These are phyloP conservation scores for Cyclotella sp. DNA, from an alignment of 108 stramenopile genomes.

Conservation along the genomic window DNA sequence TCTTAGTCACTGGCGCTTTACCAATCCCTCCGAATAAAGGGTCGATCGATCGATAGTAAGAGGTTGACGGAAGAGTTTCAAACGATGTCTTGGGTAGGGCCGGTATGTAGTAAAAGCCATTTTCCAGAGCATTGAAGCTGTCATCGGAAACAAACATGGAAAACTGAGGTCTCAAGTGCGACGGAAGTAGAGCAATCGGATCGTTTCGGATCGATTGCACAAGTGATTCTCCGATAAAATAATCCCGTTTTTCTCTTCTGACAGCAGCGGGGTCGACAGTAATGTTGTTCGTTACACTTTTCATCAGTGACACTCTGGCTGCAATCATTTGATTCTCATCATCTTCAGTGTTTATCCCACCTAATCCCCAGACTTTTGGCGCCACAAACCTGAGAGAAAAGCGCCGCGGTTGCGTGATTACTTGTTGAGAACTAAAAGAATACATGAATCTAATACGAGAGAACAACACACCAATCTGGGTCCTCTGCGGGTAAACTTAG, in stretches of 20 bases:
- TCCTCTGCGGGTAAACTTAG: conserved; percentile 62
- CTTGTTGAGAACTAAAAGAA: no score
- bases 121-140: conserved; percentile 27
- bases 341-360: conserved; percentile 30
- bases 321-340: conserved; percentile 46
- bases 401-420: no score
- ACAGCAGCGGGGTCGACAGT: conserved; percentile 35
- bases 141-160: conserved; percentile 26
- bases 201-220: conserved; percentile 58
- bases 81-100: conserved; percentile 48
- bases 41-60: conserved; percentile 74
- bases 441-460: background rate
- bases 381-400: no score
- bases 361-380: no score
- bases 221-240: conserved; percentile 27
- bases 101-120: conserved; percentile 60
- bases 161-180: conserved; percentile 59
- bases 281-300: conserved; percentile 15
- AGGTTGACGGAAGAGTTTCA: conserved; percentile 41
- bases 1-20: conserved; percentile 74
- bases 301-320: conserved; percentile 55
- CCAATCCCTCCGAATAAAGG: conserved; percentile 87
- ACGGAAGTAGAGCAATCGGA: conserved; percentile 70
- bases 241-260: conserved; percentile 4
- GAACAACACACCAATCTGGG: conserved; percentile 84